Evolutionary conservation across 148 eudicot genomes (phyloP).

Genomic region (Gaultheria prostrata): DNA sequence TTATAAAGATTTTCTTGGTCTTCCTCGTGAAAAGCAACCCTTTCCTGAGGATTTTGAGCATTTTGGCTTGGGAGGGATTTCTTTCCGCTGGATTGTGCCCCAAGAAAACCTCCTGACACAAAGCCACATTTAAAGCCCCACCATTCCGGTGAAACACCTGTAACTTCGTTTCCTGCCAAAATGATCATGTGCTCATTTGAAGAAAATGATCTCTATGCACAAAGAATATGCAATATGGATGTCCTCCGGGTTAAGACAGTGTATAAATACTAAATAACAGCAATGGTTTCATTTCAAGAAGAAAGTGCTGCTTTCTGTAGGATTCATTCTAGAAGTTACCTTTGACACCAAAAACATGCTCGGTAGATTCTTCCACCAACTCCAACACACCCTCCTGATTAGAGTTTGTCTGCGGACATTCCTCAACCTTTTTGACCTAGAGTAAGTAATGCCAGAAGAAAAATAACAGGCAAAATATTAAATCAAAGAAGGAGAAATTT

Average conservation of each 20-base stretch:
- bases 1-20: slow-evolving; percentile 97
- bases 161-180: slow-evolving; percentile 35
- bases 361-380: slow-evolving; percentile 33
- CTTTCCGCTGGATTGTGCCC: slow-evolving; percentile 67
- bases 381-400: slow-evolving; percentile 32
- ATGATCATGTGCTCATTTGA: neutral
- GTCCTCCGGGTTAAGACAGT: neutral
- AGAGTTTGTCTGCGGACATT: slow-evolving; percentile 31
- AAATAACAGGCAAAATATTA: neutral
- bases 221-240: neutral
- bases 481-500: neutral
- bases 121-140: slow-evolving; percentile 89
- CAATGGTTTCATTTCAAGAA: neutral
- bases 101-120: slow-evolving; percentile 81
- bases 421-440: slow-evolving; percentile 53
- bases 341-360: slow-evolving; percentile 33
- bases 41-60: slow-evolving; percentile 35
- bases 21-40: slow-evolving; percentile 70
- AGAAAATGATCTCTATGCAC: neutral
- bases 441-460: slow-evolving; percentile 14
- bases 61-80: slow-evolving; percentile 33
- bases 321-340: slow-evolving; percentile 34
- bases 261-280: neutral
- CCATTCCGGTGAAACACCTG: slow-evolving; percentile 67
- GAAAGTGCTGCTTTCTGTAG: neutral